These are phyloP conservation scores for Nitzschia putrida DNA, from an alignment of 108 stramenopile species.

Conservation along the genomic window DNA sequence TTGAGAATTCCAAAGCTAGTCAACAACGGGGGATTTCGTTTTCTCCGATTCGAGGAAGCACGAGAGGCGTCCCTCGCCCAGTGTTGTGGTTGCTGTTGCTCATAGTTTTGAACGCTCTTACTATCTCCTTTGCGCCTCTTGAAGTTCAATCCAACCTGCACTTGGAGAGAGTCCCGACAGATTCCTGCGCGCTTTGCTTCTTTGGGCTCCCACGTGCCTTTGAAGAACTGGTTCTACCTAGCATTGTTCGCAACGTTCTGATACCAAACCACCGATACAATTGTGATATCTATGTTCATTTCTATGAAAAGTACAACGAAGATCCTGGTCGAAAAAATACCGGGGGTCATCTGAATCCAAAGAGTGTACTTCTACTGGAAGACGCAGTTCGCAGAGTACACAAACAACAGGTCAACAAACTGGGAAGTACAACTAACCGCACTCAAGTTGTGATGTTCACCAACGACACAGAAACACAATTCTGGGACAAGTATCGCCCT, in stretches of 20 bases:
- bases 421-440: background rate
- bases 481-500: constrained; percentile 7
- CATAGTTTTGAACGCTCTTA: too few relatives aligned
- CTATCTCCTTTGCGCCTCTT: too few relatives aligned
- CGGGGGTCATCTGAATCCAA: constrained; percentile 40
- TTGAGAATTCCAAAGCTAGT: too few relatives aligned
- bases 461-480: constrained; percentile 26
- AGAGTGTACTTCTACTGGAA: constrained; percentile 36
- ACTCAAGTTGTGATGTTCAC: constrained; percentile 8
- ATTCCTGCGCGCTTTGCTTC: constrained; percentile 36
- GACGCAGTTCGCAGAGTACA: constrained; percentile 21
- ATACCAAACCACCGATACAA: constrained; percentile 39
- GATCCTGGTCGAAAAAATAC: constrained; percentile 24
- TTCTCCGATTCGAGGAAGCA: too few relatives aligned
- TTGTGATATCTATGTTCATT: constrained; percentile 53
- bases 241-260: constrained; percentile 43
- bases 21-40: too few relatives aligned
- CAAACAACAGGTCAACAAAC: background rate
- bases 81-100: too few relatives aligned
- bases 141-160: too few relatives aligned
- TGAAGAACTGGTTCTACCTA: constrained; percentile 44
- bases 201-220: constrained; percentile 54
- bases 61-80: too few relatives aligned
- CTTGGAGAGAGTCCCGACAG: background rate
- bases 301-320: constrained; percentile 33